Evolutionary conservation across 352 stramenopile genomes (phyloP), one percentile per base, ranked within the genome.

Genomic region (Phytophthora aleatoria): DNA sequence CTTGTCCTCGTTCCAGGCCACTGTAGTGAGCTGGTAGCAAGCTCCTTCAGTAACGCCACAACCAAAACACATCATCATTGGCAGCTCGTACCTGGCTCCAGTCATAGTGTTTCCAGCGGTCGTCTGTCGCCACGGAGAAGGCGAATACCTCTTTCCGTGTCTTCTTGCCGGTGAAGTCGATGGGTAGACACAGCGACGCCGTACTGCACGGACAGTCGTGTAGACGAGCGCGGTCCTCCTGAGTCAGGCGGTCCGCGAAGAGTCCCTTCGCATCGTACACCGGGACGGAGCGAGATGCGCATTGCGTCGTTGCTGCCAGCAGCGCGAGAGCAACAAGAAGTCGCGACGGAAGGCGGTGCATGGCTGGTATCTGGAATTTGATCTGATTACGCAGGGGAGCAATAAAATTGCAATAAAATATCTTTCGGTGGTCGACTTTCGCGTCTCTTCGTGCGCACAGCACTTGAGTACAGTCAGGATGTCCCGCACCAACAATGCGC

Each of bases 1-100:
- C 64, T 92, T 91, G 71, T 95, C 80, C 35, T 86, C 71, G 28
- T 95, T 93, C 87, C 87, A 95, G 30, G 87, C 87, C 28, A 95
- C 77, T 0, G 87, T 95, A 15, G 87, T 95, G 27, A 94, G 64
- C 71, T 89, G 33, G 16, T 28, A 44, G 15, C 12, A 33, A 8
- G 3, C 27, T 43, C 24, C 8, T 9, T 50, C 38, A 48, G n/a
- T 52, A 57, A 35, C 20, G n/a, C 16, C 8, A 42, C 13, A 52
- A 52, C 15, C 16, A 3, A 50, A 12, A 53, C 16, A 50, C 24
- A 57, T 4, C 49, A 41, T 5, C n/a, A 47, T 49, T 27, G 50
- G 41, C 8, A 28, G 15, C 35, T 11, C 31, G 12, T 65, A 85
- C 77, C 64, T 77, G 64, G 1, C 90, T 75, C 81, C 81, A 95